A percentile compares a stretch with the other conserved stretches of the same genome.
phyloP scores from a whole-genome alignment of 148 eudicot genomes.

The Rhododendron kiyosumense region DNA sequence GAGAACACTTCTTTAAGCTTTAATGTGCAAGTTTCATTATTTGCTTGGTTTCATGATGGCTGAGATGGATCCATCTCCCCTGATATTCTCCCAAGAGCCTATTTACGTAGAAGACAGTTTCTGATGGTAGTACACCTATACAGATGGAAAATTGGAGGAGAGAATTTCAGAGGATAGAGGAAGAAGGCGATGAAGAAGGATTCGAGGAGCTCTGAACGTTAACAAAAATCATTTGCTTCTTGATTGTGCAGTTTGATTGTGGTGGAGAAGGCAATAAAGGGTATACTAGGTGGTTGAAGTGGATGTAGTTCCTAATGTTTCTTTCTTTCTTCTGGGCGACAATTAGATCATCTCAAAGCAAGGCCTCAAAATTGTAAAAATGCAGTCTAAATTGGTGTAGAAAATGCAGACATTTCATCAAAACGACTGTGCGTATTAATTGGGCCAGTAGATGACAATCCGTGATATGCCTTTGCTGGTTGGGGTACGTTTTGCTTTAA shows the following conservation, averaged over 20 bases:
- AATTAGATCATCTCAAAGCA: neutral
- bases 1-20: neutral
- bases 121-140: neutral
- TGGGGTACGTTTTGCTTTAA: neutral
- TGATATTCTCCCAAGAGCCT: neutral
- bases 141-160: slow-evolving; percentile 95
- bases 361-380: neutral
- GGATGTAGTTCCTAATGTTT: neutral
- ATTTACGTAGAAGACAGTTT: neutral
- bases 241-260: neutral
- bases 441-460: neutral
- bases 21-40: neutral
- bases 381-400: neutral
- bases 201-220: slow-evolving; percentile 69
- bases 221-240: neutral
- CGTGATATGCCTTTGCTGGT: neutral
- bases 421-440: neutral
- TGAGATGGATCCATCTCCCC: neutral
- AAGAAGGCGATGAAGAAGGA: slow-evolving; percentile 87
- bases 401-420: neutral
- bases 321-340: neutral
- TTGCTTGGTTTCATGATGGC: neutral
- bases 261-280: neutral
- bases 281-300: neutral
- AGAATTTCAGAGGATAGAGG: slow-evolving; percentile 76